Base-by-base conservation (phyloP, 805 yeast genomes). In the Wickerhamiella sergipiensis region DNA sequence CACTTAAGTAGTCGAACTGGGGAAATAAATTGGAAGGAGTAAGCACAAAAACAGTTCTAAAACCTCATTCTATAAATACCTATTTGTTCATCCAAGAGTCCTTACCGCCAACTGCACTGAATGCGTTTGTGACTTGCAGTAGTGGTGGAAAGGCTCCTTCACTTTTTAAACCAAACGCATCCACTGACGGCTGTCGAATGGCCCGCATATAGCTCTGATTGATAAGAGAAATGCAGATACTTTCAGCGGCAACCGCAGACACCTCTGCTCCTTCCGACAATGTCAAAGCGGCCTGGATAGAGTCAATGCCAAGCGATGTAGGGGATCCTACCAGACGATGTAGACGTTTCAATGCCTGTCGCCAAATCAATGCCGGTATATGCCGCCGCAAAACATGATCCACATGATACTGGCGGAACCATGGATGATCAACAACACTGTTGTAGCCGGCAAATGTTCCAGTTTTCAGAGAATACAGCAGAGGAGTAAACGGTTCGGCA, bases 371-470 rank as follows among this genome's bases (percentile, higher is more conserved):
- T n/a, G 55, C 51, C 4, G 64, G 61, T 23, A 65, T 51, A 6
- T 57, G 52, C 9, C 49, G 46, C 15, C 63, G 55, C 7, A 68
- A 15, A 13, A 67, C 48, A 18, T 64, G 61, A 23, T 63, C 49
- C 19, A 62, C 53, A 19, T 60, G 55, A 3, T 55, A 48, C 18
- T 54, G 33, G 19, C 58, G 54, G 57, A 64, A 55, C 53, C 61
- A 59, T 18, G 54, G 53, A 42, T 61, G 51, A 62, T 53, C 65
- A 53, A 42, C 59, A 43, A 71, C 47, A 61, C 56, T 62, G 43
- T 65, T 63, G 59, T 58, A 60, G 51, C 73, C 71, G 5, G 57
- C 60, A 4, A 53, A 51, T 33, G 74, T 69, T 1, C 84, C 86
- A 2, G 61, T 36, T 46, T 64, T 62, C 6, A 80, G 59, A 7